Base-by-base conservation (phyloP, 1,284 basidiomycete species). In the Meripilus lineatus region DNA sequence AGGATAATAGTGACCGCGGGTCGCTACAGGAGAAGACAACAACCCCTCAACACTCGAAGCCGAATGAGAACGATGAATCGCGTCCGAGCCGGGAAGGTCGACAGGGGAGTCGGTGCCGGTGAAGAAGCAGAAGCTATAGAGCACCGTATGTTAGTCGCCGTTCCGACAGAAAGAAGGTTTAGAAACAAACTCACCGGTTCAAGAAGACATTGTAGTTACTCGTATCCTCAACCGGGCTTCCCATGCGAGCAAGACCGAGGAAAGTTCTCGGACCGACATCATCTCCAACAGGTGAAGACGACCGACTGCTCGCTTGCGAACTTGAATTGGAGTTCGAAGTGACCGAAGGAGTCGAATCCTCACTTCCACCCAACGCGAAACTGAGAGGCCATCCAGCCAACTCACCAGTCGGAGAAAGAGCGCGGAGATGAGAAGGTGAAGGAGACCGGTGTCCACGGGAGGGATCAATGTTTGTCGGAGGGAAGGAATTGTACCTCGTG, bases 81-180 rank as follows among this genome's bases (percentile, higher is more conserved):
- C 42, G 30, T 66, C 65, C n/a, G n/a, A n/a, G 7, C 62, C 47
- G 3, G 59, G 50, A n/a, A 58, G 57, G 32, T 61, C 61, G 23
- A 60, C 50, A 41, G 59, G 37, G 2, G 65, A 50, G 15, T 66
- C 66, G 14, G 61, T 45, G 7, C 84, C 84, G 0, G 85, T 87
- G 62, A 76, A 89, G 63, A 87, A 89, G 67, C 85, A 88, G 59
- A 84, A 87, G 52, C 85, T 88, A 43, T 21, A 37, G 26, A n/a
- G 34, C 35, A 38, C 28, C 15, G 38, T 30, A 33, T 47, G 47
- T 22, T 22, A 47, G 20, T 10, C 13, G 25, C 33, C 45, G 38
- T 38, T 26, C 33, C 21, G 7, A 21, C 38, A 30, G 32, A 11
- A 44, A 28, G 5, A 10, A 41, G 34, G 32, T 41, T 1, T 3